Evolutionary conservation across 768 basidiomycete species (phyloP).

Genomic region (Podaxis sp.): DNA sequence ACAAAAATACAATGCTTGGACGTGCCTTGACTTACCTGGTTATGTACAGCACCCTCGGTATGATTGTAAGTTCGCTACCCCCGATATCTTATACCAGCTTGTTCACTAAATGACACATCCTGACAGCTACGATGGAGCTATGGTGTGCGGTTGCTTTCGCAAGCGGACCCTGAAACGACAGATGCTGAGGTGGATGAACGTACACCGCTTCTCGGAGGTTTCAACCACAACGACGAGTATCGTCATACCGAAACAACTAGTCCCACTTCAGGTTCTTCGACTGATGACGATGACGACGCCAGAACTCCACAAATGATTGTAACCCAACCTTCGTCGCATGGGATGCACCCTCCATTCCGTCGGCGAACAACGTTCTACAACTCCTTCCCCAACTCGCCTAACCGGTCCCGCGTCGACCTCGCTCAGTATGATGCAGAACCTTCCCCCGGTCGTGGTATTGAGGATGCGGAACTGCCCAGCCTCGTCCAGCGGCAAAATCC

Average conservation of each 20-base stretch:
- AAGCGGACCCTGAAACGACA: constrained; percentile 50
- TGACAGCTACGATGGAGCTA: constrained; percentile 87
- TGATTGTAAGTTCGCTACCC: constrained; percentile 66
- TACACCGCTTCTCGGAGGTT: constrained; percentile 33
- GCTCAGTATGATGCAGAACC: constrained; percentile 24
- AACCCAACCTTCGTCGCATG: constrained; percentile 6
- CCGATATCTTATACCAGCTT: background rate
- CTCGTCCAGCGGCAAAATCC: background rate
- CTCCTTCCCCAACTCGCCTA: constrained; percentile 64
- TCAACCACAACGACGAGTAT: constrained; percentile 13
- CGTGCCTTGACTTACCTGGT: constrained; percentile 88
- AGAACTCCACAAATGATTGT: constrained; percentile 4
- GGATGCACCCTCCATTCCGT: constrained; percentile 16
- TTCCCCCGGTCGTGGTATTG: constrained; percentile 4
- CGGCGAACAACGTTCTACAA: constrained; percentile 50
- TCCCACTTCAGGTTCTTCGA: constrained; percentile 17
- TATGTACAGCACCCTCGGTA: constrained; percentile 91
- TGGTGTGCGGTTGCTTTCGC: constrained; percentile 79
- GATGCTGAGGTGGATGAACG: constrained; percentile 26
- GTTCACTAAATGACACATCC: background rate
- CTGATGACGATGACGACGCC: constrained; percentile 9
- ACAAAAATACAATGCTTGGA: constrained; percentile 85
- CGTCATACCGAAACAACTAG: constrained; percentile 5
- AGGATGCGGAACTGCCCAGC: constrained; percentile 18
- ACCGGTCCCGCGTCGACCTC: constrained; percentile 35